phyloP scores from a whole-genome alignment of 495 filamentous ascomycete genomes.

The Acidiella bohemica region DNA sequence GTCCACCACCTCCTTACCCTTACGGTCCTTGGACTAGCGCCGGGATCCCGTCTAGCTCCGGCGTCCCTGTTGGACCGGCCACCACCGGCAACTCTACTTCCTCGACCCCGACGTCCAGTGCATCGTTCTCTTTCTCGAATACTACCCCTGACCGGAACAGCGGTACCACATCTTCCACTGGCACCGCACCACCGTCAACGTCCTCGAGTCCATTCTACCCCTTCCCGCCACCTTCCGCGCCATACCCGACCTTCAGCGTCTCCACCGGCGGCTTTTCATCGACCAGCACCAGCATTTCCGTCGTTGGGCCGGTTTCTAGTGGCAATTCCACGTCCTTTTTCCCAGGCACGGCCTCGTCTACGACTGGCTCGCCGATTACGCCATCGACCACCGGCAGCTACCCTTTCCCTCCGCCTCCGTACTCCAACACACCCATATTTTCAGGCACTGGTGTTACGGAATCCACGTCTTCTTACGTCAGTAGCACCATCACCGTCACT shows the following conservation, averaged over 20 bases:
- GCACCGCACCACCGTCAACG: neutral
- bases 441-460: neutral
- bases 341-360: neutral
- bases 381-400: neutral
- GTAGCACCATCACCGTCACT: too few species aligned
- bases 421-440: neutral
- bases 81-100: neutral
- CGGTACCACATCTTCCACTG: neutral
- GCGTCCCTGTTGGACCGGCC: too few species aligned
- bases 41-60: too few species aligned
- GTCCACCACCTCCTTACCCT: neutral
- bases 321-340: too few species aligned
- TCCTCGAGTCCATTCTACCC: too few species aligned
- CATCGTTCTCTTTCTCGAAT: neutral
- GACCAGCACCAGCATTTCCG: neutral
- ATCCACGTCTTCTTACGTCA: too few species aligned
- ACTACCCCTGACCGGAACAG: neutral
- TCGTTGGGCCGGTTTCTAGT: neutral
- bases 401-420: neutral
- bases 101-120: neutral
- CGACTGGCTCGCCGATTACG: neutral
- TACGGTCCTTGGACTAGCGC: too few species aligned
- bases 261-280: neutral
- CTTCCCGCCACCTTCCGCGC: neutral
- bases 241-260: constrained; percentile 1